Conservation (phyloP, 2,329 filamentous ascomycete species). For the Curvularia spicifera region DNA sequence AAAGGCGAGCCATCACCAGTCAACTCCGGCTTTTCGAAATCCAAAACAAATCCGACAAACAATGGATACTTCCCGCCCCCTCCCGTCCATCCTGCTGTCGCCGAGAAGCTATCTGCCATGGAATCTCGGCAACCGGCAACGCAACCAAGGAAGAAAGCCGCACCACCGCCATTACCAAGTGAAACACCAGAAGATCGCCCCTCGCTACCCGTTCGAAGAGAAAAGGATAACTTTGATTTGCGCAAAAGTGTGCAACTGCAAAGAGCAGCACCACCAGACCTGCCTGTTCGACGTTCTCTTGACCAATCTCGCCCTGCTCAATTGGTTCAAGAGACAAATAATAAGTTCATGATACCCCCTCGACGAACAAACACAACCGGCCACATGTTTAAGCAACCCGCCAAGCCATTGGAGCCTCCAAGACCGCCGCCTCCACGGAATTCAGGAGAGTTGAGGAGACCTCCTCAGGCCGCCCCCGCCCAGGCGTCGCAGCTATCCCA, state of each 20-base stretch:
- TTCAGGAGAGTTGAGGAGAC: slow-evolving; percentile 43
- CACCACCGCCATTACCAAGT: slow-evolving; percentile 24
- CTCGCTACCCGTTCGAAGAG: slow-evolving; percentile 54
- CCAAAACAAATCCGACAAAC: slow-evolving; percentile 28
- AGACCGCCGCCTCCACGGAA: slow-evolving; percentile 45
- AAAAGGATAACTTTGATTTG: slow-evolving; percentile 44
- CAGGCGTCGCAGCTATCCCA: slow-evolving; percentile 29
- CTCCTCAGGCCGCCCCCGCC: slow-evolving; percentile 23
- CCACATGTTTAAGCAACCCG: slow-evolving; percentile 4
- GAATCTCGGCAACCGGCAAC: slow-evolving; percentile 30
- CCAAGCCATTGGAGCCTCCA: slow-evolving; percentile 40
- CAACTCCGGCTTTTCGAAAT: slow-evolving; percentile 34
- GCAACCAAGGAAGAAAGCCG: slow-evolving; percentile 27
- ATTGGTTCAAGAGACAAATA: slow-evolving; percentile 34
- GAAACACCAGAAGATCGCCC: slow-evolving; percentile 56
- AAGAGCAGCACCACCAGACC: slow-evolving; percentile 39
- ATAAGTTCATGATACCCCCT: slow-evolving; percentile 43
- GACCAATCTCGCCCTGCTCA: slow-evolving; percentile 41
- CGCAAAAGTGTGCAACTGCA: slow-evolving; percentile 45
- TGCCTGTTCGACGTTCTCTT: slow-evolving; percentile 46
- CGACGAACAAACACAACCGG: slow-evolving; percentile 44
- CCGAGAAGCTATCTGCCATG: slow-evolving; percentile 32
- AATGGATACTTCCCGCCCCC: slow-evolving; percentile 45
- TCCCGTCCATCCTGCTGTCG: slow-evolving; percentile 39
- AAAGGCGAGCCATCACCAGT: slow-evolving; percentile 38